These are phyloP conservation scores for Fraxinus latifolia DNA, from an alignment of 305 asterid species.

Conservation along the genomic window DNA sequence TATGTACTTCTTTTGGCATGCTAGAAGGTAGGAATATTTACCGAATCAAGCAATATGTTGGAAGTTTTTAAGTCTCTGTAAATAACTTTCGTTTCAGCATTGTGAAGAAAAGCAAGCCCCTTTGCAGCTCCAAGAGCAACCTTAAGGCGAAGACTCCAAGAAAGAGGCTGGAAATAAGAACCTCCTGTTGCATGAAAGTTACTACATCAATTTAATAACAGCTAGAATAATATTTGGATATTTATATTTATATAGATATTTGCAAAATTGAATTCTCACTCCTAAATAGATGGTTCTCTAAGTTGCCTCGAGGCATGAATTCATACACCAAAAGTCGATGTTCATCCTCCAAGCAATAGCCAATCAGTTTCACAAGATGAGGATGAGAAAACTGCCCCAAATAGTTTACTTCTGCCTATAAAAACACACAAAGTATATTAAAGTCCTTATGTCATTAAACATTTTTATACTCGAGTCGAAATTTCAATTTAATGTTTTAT, in stretches of 20 bases:
- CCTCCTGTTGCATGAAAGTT: background rate
- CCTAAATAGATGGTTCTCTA: conserved; percentile 18
- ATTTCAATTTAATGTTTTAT: background rate
- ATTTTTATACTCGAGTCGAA: background rate
- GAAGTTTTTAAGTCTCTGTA: conserved; percentile 18
- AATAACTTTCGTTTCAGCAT: conserved; percentile 15
- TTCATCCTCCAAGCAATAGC: conserved; percentile 19
- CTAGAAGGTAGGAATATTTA: background rate
- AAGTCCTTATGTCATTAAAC: background rate
- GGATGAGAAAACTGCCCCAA: conserved; percentile 16
- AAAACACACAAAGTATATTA: background rate
- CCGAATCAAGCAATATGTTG: conserved; percentile 17
- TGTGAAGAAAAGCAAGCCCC: conserved; percentile 20
- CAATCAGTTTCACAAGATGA: conserved; percentile 18
- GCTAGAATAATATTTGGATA: background rate
- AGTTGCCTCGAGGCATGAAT: conserved; percentile 22
- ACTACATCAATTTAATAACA: background rate
- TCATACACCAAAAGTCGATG: conserved; percentile 21
- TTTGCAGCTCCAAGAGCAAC: conserved; percentile 18
- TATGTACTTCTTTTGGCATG: background rate
- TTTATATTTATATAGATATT: background rate
- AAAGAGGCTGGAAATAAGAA: conserved; percentile 15
- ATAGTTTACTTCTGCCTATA: conserved; percentile 17
- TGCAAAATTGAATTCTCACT: background rate
- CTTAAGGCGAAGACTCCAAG: conserved; percentile 18